phyloP scores from a whole-genome alignment of 805 yeast species.

The Zygosaccharomyces bailii region DNA sequence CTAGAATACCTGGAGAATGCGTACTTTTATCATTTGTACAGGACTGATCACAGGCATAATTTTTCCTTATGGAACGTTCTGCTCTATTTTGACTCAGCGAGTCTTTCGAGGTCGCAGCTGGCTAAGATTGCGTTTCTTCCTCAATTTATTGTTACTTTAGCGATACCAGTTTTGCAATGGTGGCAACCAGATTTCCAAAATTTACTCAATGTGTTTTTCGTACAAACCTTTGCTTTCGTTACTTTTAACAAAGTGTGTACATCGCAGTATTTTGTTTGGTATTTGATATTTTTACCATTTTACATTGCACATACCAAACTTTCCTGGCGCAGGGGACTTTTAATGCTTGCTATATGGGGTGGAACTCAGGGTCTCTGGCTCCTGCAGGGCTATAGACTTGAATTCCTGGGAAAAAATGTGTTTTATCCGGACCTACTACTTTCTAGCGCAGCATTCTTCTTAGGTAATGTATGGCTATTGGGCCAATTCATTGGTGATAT shows the following conservation, averaged over 20 bases:
- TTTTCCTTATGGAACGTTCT: conserved; percentile 82
- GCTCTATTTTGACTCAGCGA: conserved; percentile 57
- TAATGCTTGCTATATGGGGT: conserved; percentile 58
- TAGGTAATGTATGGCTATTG: conserved; percentile 57
- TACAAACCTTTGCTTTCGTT: conserved; percentile 77
- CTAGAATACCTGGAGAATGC: conserved; percentile 71
- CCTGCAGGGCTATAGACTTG: conserved; percentile 69
- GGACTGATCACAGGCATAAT: conserved; percentile 93
- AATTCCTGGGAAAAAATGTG: conserved; percentile 67
- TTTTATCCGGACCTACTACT: conserved; percentile 58
- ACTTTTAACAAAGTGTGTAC: conserved; percentile 82
- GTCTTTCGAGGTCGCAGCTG: conserved; percentile 10
- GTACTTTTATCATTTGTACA: conserved; percentile 73
- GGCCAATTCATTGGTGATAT: conserved; percentile 52
- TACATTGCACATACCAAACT: conserved; percentile 49
- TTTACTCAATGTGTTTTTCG: conserved; percentile 54
- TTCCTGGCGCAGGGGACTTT: conserved; percentile 39
- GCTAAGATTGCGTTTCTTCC: conserved; percentile 73
- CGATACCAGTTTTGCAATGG: conserved; percentile 23
- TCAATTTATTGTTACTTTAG: conserved; percentile 51
- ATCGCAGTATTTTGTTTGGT: conserved; percentile 96
- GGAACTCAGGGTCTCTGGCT: conserved; percentile 75
- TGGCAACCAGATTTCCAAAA: conserved; percentile 34
- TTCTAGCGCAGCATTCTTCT: conserved; percentile 56
- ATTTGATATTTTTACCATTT: conserved; percentile 77